Percentiles rank a stretch among this genome's conserved stretches.
Conservation (phyloP, 2,329 filamentous ascomycete species). For the Rhynchosporium agropyri region DNA sequence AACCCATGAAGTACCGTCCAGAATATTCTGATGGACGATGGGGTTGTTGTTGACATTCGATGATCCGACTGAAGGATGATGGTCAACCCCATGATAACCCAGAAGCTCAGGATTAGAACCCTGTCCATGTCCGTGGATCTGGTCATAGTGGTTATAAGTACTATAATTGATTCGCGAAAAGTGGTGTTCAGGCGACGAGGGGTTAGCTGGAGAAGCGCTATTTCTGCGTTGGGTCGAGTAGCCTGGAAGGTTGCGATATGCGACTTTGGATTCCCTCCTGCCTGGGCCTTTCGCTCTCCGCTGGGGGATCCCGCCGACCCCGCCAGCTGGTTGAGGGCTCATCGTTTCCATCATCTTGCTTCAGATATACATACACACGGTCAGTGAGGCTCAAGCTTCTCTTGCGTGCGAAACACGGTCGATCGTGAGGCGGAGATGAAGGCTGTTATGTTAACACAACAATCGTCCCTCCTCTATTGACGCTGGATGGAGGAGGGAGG, state of each 20-base stretch:
- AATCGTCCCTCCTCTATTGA: conserved; percentile 4
- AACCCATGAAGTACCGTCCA: conserved; percentile 26
- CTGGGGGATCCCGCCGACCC: conserved; percentile 20
- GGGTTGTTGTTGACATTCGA: conserved; percentile 22
- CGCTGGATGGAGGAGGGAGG: conserved; percentile 4
- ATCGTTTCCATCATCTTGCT: conserved; percentile 25
- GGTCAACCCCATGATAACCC: conserved; percentile 22
- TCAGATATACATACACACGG: not conserved
- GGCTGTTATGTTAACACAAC: not conserved
- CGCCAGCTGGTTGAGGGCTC: conserved; percentile 19
- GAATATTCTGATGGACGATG: conserved; percentile 25
- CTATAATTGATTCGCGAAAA: conserved; percentile 8
- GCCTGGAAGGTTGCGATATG: conserved; percentile 26
- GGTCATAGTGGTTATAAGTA: conserved; percentile 17
- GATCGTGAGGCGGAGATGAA: not conserved
- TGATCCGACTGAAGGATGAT: conserved; percentile 13
- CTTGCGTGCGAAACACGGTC: not conserved
- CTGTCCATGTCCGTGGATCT: conserved; percentile 11
- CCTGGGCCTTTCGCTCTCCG: conserved; percentile 19
- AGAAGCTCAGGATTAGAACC: conserved; percentile 8
- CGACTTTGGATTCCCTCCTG: conserved; percentile 32
- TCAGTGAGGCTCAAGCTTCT: not conserved
- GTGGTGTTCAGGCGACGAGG: conserved; percentile 22
- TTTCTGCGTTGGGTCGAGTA: conserved; percentile 16
- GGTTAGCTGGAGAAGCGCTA: conserved; percentile 3